A percentile compares a stretch with the other conserved stretches of the same genome.
These are phyloP conservation scores for Perkinsus chesapeaki DNA, from an alignment of 169 alveolate genomes.

Conservation along the genomic window DNA sequence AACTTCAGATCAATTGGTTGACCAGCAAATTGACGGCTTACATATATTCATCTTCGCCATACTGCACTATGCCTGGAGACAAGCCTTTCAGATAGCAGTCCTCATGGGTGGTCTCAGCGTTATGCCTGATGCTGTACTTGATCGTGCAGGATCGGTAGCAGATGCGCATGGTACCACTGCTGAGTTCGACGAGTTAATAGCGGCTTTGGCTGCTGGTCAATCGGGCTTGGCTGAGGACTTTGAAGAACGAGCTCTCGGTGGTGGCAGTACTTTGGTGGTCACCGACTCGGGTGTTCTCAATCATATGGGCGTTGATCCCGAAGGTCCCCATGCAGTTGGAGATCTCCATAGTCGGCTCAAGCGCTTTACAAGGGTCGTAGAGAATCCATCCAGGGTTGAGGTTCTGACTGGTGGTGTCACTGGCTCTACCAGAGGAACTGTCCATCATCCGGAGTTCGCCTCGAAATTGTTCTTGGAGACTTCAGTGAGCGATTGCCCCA, in stretches of 20 bases:
- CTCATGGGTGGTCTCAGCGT: neutral
- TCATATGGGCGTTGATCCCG: neutral
- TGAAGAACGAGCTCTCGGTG: neutral
- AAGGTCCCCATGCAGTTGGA: neutral
- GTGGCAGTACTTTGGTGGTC: neutral
- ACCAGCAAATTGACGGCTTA: neutral
- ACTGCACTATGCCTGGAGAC: neutral
- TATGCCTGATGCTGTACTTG: neutral
- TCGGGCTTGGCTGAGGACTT: neutral
- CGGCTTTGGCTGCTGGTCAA: neutral
- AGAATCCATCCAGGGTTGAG: constrained; percentile 72
- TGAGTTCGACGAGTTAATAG: neutral
- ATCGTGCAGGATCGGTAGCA: neutral
- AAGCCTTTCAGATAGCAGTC: neutral
- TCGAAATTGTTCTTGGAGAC: constrained; percentile 33
- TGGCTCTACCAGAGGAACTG: neutral
- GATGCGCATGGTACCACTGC: neutral
- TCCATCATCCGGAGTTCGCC: neutral
- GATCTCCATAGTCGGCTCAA: neutral
- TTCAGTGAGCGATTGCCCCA: constrained; percentile 57
- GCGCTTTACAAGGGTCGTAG: constrained; percentile 45
- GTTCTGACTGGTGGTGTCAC: constrained; percentile 56
- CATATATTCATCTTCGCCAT: neutral
- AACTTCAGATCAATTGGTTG: neutral
- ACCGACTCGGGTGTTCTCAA: neutral